Conservation (phyloP, 495 filamentous ascomycete genomes). For the Lophiotrema nucula region DNA sequence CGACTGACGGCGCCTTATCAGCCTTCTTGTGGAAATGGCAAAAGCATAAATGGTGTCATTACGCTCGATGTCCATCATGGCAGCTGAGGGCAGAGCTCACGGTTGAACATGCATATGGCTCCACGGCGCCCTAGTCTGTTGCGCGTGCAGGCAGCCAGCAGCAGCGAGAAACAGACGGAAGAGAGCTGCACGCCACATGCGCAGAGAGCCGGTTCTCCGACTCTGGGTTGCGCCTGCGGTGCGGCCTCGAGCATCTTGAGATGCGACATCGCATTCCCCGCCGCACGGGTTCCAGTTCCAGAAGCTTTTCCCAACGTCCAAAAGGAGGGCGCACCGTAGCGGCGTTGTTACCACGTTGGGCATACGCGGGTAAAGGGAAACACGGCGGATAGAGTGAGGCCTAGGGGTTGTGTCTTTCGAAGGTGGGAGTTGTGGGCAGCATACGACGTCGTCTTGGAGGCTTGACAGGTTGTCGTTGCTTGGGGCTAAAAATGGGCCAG, state of each 20-base stretch:
- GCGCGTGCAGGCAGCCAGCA: background rate
- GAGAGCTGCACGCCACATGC: conserved; percentile 5
- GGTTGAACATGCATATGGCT: conserved; percentile 9
- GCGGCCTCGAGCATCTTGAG: conserved; percentile 12
- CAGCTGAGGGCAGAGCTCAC: conserved; percentile 23
- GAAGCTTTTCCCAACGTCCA: conserved; percentile 26
- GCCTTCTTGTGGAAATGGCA: conserved; percentile 24
- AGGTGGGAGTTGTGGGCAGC: conserved; percentile 19
- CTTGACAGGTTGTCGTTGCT: conserved; percentile 38
- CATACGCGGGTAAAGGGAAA: conserved; percentile 16
- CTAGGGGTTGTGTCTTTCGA: conserved; percentile 21
- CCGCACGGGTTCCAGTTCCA: conserved; percentile 15
- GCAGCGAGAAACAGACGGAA: background rate
- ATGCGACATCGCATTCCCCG: background rate
- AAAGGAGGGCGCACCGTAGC: conserved; percentile 20
- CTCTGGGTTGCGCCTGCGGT: conserved; percentile 12
- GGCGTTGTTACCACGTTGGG: conserved; percentile 26
- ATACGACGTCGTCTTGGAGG: conserved; percentile 27
- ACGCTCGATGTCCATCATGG: background rate
- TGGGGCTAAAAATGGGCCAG: conserved; percentile 34
- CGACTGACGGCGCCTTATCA: conserved; percentile 9
- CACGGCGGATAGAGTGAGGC: conserved; percentile 19
- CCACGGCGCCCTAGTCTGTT: conserved; percentile 1
- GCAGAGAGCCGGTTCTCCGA: conserved; percentile 4
- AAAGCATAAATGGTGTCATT: no score